phyloP scores from a whole-genome alignment of 805 yeast genomes.

The Yarrowia hollandica region DNA sequence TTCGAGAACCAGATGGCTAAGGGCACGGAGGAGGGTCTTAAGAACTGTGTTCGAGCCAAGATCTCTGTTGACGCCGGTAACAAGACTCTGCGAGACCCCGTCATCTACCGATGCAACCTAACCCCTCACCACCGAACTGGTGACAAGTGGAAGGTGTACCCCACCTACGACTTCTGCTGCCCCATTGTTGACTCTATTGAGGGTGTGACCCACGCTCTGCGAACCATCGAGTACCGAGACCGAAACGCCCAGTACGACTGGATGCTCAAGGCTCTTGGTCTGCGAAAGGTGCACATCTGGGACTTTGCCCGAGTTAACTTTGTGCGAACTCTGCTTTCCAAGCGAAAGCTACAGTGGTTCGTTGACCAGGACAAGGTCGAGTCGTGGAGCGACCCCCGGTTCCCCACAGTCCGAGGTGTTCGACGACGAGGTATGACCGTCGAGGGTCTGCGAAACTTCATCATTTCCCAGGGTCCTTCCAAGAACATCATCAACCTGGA shows the following conservation, averaged over 20 bases:
- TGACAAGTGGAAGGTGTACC: conserved; percentile 89
- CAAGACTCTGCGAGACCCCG: conserved; percentile 97
- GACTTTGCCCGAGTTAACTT: conserved; percentile 97
- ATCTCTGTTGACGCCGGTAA: conserved; percentile 87
- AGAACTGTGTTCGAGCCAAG: conserved; percentile 94
- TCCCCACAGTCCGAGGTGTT: conserved; percentile 99
- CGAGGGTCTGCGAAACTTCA: conserved; percentile 92
- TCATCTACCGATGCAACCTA: conserved; percentile 92
- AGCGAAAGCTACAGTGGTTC: conserved; percentile 99
- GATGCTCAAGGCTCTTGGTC: conserved; percentile 77
- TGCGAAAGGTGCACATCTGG: conserved; percentile 96
- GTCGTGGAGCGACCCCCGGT: conserved; percentile 99
- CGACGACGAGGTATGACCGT: conserved; percentile 99
- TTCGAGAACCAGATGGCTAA: conserved; percentile 86
- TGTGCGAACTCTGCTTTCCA: conserved; percentile 89
- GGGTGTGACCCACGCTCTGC: conserved; percentile 96
- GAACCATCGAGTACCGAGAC: conserved; percentile 98
- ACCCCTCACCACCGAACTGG: conserved; percentile 99
- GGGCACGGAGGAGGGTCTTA: conserved; percentile 89
- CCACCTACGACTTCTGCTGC: conserved; percentile 98
- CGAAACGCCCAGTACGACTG: conserved; percentile 98
- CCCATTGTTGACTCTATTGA: conserved; percentile 94
- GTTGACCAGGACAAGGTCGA: conserved; percentile 85
- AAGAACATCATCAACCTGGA: conserved; percentile 94
- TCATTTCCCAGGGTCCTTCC: conserved; percentile 96